Evolutionary conservation across 2,329 filamentous ascomycete genomes (phyloP).

Genomic region (Zopfia rhizophila): DNA sequence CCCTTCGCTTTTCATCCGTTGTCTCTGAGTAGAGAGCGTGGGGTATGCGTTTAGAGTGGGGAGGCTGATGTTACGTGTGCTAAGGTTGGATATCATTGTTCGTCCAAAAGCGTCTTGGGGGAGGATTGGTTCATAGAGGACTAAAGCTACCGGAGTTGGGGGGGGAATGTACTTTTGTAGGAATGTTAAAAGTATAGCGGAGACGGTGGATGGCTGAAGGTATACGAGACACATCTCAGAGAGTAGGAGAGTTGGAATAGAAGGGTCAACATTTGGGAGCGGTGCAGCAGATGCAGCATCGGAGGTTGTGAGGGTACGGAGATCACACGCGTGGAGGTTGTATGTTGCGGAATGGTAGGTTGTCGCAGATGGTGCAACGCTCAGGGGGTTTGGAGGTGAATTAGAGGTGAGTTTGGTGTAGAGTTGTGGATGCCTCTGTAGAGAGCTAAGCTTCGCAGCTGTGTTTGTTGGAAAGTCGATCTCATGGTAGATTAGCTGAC

Average conservation of each 20-base stretch:
- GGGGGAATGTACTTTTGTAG: conserved; percentile 49
- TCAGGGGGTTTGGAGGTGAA: conserved; percentile 38
- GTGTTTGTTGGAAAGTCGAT: conserved; percentile 85
- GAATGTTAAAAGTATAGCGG: conserved; percentile 65
- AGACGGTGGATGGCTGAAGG: conserved; percentile 72
- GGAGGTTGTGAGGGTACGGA: conserved; percentile 66
- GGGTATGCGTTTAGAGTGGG: conserved; percentile 82
- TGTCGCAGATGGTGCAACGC: conserved; percentile 52
- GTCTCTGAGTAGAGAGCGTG: conserved; percentile 73
- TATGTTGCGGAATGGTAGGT: conserved; percentile 62
- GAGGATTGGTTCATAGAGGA: conserved; percentile 90
- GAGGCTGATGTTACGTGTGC: conserved; percentile 81
- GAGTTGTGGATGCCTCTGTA: conserved; percentile 46
- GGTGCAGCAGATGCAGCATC: conserved; percentile 30
- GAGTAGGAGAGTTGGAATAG: conserved; percentile 81
- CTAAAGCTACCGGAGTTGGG: conserved; percentile 65
- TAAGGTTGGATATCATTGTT: conserved; percentile 92
- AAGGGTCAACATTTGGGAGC: conserved; percentile 61
- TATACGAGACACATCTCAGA: conserved; percentile 98
- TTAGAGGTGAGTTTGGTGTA: conserved; percentile 42
- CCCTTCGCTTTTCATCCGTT: conserved; percentile 72
- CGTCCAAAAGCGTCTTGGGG: conserved; percentile 87
- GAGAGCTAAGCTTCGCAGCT: conserved; percentile 68
- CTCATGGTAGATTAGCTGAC: conserved; percentile 81
- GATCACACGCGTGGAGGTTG: conserved; percentile 70